phyloP scores from a whole-genome alignment of 352 stramenopile species.

The Phytophthora pseudosyringae region DNA sequence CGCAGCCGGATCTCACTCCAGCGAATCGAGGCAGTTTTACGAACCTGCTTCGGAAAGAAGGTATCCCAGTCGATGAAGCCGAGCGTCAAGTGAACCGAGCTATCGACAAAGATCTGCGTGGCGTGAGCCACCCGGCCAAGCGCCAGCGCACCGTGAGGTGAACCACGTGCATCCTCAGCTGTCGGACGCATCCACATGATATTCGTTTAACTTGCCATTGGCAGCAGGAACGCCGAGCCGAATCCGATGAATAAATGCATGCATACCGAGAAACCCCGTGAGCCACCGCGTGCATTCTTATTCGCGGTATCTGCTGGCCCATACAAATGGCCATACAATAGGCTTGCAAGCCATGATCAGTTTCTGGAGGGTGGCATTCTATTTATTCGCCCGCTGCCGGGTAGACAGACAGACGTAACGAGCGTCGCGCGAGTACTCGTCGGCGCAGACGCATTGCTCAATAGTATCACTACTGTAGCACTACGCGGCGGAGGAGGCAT shows the following conservation, averaged over 20 bases:
- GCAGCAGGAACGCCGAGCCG: conserved; percentile 1
- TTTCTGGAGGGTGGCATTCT: conserved; percentile 33
- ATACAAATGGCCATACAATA: conserved; percentile 27
- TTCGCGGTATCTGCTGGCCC: conserved; percentile 18
- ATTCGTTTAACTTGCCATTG: conserved; percentile 8
- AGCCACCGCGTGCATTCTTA: conserved; percentile 4
- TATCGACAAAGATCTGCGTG: conserved; percentile 48
- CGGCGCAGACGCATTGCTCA: not conserved
- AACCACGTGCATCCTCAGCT: not conserved
- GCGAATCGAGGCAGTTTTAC: conserved; percentile 51
- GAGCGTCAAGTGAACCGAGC: conserved; percentile 37
- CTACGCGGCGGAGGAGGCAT: not conserved
- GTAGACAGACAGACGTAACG: conserved; percentile 20
- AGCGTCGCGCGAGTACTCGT: conserved; percentile 9
- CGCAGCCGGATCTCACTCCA: conserved; percentile 45
- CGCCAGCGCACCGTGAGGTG: conserved; percentile 13
- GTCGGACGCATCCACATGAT: conserved; percentile 4
- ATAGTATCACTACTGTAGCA: not conserved
- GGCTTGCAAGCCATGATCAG: conserved; percentile 18
- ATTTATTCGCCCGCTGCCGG: conserved; percentile 27
- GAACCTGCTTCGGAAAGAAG: conserved; percentile 50
- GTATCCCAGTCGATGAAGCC: conserved; percentile 58
- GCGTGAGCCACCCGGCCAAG: conserved; percentile 30
- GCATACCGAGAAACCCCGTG: not conserved
- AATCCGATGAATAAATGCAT: conserved; percentile 14